Evolutionary conservation across 169 alveolate genomes (phyloP).

Genomic region (Plasmodium yoelii): DNA sequence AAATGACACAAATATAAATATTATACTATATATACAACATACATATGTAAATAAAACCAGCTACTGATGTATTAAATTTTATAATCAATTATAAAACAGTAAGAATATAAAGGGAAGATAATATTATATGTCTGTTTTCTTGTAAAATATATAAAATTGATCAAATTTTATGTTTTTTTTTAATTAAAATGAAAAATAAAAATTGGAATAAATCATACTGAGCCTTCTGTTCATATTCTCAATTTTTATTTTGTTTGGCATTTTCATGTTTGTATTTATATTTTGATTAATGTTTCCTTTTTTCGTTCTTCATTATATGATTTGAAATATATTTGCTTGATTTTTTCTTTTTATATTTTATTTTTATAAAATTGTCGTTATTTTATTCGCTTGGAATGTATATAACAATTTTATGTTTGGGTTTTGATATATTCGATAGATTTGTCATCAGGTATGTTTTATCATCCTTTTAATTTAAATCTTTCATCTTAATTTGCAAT

Average conservation of each 20-base stretch:
- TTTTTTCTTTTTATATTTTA: constrained; percentile 11
- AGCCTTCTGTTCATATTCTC: neutral
- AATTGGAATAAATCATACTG: neutral
- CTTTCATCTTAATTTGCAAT: neutral
- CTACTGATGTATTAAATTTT: neutral
- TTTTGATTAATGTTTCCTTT: neutral
- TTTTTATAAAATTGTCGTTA: constrained; percentile 9
- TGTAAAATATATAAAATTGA: neutral
- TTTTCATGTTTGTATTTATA: neutral
- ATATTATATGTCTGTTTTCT: constrained; percentile 2
- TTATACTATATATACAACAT: neutral
- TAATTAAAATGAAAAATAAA: neutral
- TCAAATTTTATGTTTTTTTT: constrained; percentile 3
- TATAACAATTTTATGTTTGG: neutral
- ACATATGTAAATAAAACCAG: neutral
- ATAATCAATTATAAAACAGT: constrained; percentile 24
- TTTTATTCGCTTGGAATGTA: constrained; percentile 12
- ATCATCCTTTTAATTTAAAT: neutral
- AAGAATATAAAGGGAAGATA: neutral
- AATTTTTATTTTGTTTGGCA: neutral
- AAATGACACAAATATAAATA: neutral
- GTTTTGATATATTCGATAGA: no score
- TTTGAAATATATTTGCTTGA: neutral
- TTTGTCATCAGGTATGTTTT: neutral
- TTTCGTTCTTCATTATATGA: neutral